A percentile compares a stretch with the other conserved stretches of the same genome.
Evolutionary conservation across 768 basidiomycete genomes (phyloP).

Genomic region (Rhodotorula sphaerocarpa): DNA sequence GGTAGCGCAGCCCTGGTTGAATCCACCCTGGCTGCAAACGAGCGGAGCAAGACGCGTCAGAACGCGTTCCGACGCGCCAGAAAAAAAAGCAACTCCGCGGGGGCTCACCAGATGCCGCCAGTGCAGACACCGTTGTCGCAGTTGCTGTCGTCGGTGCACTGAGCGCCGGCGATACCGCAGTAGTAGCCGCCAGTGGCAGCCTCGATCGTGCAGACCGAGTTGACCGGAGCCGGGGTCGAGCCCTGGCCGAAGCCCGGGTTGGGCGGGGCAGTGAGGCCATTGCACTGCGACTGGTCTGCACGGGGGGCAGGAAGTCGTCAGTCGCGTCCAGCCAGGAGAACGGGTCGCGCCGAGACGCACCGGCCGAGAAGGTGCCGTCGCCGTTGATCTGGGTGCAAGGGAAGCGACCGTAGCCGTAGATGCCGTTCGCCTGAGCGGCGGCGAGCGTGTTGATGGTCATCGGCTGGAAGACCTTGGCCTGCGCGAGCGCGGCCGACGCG

Average conservation of each 20-base stretch:
- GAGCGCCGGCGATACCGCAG: constrained; percentile 21
- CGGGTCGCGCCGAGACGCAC: not conserved
- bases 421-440: not conserved
- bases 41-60: not conserved
- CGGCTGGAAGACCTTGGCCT: not conserved
- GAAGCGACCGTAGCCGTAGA: constrained; percentile 15
- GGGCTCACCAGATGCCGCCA: not conserved
- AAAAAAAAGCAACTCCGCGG: too few species aligned
- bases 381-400: constrained; percentile 18
- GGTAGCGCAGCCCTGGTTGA: constrained; percentile 4
- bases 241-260: not conserved
- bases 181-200: constrained; percentile 9
- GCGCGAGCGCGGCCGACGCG: constrained; percentile 7
- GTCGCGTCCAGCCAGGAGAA: too few species aligned
- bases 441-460: too few species aligned
- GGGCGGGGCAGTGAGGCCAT: not conserved
- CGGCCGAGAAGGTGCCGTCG: constrained; percentile 7
- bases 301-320: too few species aligned
- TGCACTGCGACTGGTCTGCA: constrained; percentile 3
- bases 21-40: constrained; percentile 6
- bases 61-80: too few species aligned
- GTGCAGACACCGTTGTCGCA: constrained; percentile 21
- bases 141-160: constrained; percentile 3
- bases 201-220: not conserved
- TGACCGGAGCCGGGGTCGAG: constrained; percentile 1